A percentile compares a stretch with the other conserved stretches of the same genome.
Evolutionary conservation across 169 alveolate genomes (phyloP).

Genomic region (Plasmodium yoelii): DNA sequence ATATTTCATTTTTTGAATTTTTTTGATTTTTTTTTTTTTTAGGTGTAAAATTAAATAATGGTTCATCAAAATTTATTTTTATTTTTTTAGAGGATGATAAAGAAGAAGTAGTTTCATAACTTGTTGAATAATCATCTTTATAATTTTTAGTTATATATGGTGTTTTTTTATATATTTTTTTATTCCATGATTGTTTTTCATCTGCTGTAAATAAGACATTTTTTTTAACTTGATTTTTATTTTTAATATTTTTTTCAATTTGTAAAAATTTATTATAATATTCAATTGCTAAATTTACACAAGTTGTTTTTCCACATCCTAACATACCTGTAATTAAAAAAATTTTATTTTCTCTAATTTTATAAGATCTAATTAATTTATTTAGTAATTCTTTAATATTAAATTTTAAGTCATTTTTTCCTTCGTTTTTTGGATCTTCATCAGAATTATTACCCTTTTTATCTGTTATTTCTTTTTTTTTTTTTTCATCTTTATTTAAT

Average conservation of each 20-base stretch:
- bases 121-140: neutral
- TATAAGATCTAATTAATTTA: slow-evolving; percentile 56
- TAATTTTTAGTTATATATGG: slow-evolving; percentile 30
- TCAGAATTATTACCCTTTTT: neutral
- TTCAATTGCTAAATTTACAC: slow-evolving; percentile 61
- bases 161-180: slow-evolving; percentile 53
- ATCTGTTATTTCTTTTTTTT: neutral
- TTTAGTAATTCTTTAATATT: slow-evolving; percentile 46
- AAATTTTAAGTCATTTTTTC: slow-evolving; percentile 27
- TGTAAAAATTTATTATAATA: slow-evolving; percentile 63
- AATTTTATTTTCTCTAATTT: slow-evolving; percentile 62
- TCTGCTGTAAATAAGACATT: slow-evolving; percentile 23
- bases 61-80: slow-evolving; percentile 47
- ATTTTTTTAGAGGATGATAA: slow-evolving; percentile 6
- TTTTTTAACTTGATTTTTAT: neutral
- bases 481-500: slow-evolving; percentile 9
- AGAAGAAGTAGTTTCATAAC: slow-evolving; percentile 4
- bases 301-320: slow-evolving; percentile 68
- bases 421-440: neutral
- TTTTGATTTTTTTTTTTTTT: slow-evolving; percentile 1
- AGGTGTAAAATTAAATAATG: slow-evolving; percentile 58
- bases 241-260: slow-evolving; percentile 48
- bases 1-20: neutral
- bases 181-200: slow-evolving; percentile 5
- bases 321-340: slow-evolving; percentile 58